Percentiles rank a stretch among this genome's conserved stretches.
Conservation (phyloP, 2,329 filamentous ascomycete genomes). For the Biscogniauxia marginata region DNA sequence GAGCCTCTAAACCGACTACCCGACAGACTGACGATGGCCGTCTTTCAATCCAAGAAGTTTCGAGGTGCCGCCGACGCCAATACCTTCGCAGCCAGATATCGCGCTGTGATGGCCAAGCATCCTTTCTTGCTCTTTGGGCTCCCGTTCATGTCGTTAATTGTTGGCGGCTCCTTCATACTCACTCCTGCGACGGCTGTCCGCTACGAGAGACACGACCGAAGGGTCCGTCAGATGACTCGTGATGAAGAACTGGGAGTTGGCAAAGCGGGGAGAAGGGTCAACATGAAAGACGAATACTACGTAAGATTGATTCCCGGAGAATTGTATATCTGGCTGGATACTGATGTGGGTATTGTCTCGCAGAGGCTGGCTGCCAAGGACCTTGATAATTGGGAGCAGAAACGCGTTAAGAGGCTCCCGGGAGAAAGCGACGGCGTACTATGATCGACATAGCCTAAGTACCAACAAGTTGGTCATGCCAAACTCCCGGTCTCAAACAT, state of each 20-base stretch:
- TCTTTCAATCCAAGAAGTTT: constrained; percentile 71
- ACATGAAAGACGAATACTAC: constrained; percentile 84
- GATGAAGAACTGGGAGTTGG: constrained; percentile 86
- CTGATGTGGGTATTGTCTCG: constrained; percentile 13
- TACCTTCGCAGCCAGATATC: constrained; percentile 74
- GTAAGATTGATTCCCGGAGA: constrained; percentile 46
- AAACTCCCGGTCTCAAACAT: not conserved
- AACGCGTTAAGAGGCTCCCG: constrained; percentile 82
- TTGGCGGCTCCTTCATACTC: constrained; percentile 89
- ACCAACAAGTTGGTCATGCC: not conserved
- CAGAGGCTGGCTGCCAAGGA: constrained; percentile 84
- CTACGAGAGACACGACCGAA: constrained; percentile 90
- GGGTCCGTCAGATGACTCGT: constrained; percentile 78
- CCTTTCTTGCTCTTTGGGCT: constrained; percentile 93
- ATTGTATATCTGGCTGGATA: constrained; percentile 4
- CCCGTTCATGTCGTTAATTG: constrained; percentile 86
- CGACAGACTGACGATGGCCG: constrained; percentile 46
- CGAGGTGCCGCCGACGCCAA: constrained; percentile 64
- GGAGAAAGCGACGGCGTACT: constrained; percentile 88
- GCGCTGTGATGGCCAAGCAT: constrained; percentile 68
- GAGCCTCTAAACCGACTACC: not conserved
- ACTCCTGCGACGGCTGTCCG: constrained; percentile 91
- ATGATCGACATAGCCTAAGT: no score
- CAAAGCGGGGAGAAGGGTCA: constrained; percentile 67
- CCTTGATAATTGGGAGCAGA: constrained; percentile 95